Base-by-base conservation (phyloP, 345 rosid species). In the Rhizophora mangle region DNA sequence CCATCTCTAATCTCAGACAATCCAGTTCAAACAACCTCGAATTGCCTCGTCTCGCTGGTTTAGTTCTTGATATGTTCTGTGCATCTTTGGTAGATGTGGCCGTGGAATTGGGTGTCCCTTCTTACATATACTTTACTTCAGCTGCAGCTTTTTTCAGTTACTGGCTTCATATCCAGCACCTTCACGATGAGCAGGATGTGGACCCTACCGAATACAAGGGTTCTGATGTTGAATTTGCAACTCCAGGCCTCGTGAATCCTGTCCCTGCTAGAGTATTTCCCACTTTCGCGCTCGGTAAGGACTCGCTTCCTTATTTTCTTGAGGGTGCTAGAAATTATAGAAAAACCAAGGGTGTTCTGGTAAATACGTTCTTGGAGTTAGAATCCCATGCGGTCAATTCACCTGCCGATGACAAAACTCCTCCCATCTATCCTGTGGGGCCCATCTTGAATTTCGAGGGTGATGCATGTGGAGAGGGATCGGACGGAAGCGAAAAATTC, bases 11-110 rank as follows among this genome's bases (percentile, higher is more conserved):
- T 8, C 68, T 76, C 6, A 26, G 10, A 24, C 8, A 53, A 22
- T 52, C 71, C 15, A 26, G 54, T 5, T 62, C 49, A 18, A 61
- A 39, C 15, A 39, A 22, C 43, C 52, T 36, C 43, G 79, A 70
- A 51, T 66, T 83, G 1, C 68, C 86, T 6, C 46, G 7, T 21
- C 73, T 88, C 2, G 89, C 83, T 10, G 86, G 88, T 26, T 49
- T 89, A 60, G 53, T 87, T 39, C 60, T 85, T 18, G 95, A 84
- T 73, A 71, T 89, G 87, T 84, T 85, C 46, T 85, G 85, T 70
- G 82, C 75, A 0, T 10, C 68, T 4, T 77, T 87, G 84, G 80
- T 84, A 2, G 92, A 89, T 10, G 77, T 82, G 4, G 92, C 88
- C 0, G 65, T 72, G 29, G 87, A 87, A 24, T 62, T 82, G 7